These are phyloP conservation scores for Selenicereus undatus DNA, from an alignment of 148 eudicot species.

Conservation along the genomic window DNA sequence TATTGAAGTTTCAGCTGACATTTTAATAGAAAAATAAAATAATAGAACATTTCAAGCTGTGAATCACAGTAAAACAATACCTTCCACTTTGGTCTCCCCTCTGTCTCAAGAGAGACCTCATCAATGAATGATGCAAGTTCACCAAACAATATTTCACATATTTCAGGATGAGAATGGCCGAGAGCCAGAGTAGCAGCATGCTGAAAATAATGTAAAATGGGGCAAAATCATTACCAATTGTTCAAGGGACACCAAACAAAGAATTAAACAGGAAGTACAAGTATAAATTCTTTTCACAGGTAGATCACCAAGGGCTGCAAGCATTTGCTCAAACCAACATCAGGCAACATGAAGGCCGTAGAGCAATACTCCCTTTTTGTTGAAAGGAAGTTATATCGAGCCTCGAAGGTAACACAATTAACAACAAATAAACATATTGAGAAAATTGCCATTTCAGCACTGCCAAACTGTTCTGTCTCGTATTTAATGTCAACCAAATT, in stretches of 20 bases:
- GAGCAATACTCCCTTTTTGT: neutral
- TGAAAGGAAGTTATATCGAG: neutral
- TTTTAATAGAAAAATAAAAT: neutral
- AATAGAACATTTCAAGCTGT: neutral
- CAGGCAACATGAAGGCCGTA: neutral
- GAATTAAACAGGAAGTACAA: neutral
- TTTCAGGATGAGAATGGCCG: slow-evolving; percentile 93
- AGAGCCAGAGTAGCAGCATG: slow-evolving; percentile 97
- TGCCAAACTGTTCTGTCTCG: neutral
- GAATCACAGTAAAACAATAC: slow-evolving; percentile 34
- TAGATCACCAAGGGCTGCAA: neutral
- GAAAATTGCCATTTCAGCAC: neutral
- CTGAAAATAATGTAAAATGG: slow-evolving; percentile 40
- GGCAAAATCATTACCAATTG: slow-evolving; percentile 10
- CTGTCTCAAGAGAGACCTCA: slow-evolving; percentile 82
- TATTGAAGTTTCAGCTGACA: neutral
- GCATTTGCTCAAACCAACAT: neutral
- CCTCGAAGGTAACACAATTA: neutral
- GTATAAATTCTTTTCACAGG: neutral
- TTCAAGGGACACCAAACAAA: slow-evolving; percentile 5
- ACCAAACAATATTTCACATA: slow-evolving; percentile 84
- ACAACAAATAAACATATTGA: no score
- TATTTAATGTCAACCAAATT: no score
- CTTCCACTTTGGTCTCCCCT: slow-evolving; percentile 99
- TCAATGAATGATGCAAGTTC: slow-evolving; percentile 92